Conservation (phyloP, 306 rosid species). For the Acacia acuminata region DNA sequence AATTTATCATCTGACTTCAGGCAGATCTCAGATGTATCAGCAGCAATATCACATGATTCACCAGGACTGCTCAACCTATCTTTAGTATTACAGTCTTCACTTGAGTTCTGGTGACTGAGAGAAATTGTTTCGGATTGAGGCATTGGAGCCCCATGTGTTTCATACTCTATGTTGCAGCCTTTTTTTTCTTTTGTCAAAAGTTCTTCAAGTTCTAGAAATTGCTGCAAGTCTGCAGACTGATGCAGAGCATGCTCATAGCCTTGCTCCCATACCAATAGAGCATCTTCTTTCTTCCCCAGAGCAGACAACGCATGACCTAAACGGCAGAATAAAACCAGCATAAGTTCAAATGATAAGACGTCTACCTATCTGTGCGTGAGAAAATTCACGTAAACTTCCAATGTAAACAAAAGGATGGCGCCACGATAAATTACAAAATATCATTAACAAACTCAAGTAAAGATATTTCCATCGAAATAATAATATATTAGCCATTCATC, state of each 20-base stretch:
- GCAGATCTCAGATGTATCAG: conserved; percentile 51
- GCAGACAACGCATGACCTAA: conserved; percentile 75
- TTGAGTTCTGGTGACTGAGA: conserved; percentile 32
- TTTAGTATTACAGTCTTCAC: conserved; percentile 37
- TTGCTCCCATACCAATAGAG: conserved; percentile 84
- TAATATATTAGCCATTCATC: neutral
- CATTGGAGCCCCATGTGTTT: conserved; percentile 36
- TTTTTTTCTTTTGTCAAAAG: conserved; percentile 64
- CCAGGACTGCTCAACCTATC: conserved; percentile 37
- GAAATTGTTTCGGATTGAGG: conserved; percentile 41
- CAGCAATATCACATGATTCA: conserved; percentile 40
- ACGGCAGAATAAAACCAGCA: conserved; percentile 25
- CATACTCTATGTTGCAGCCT: conserved; percentile 32
- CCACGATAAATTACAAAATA: conserved; percentile 3
- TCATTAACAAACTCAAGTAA: conserved; percentile 3
- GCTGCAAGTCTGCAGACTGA: conserved; percentile 82
- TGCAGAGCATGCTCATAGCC: conserved; percentile 74
- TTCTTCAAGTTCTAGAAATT: conserved; percentile 85
- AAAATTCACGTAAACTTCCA: neutral
- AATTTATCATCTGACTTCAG: conserved; percentile 44
- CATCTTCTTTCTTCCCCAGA: conserved; percentile 83
- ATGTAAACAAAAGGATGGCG: neutral
- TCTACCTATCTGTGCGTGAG: neutral
- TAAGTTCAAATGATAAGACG: neutral
- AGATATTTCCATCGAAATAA: neutral